A percentile compares a stretch with the other conserved stretches of the same genome.
phyloP scores from a whole-genome alignment of 2,329 filamentous ascomycete genomes.

The Alternaria viburni region DNA sequence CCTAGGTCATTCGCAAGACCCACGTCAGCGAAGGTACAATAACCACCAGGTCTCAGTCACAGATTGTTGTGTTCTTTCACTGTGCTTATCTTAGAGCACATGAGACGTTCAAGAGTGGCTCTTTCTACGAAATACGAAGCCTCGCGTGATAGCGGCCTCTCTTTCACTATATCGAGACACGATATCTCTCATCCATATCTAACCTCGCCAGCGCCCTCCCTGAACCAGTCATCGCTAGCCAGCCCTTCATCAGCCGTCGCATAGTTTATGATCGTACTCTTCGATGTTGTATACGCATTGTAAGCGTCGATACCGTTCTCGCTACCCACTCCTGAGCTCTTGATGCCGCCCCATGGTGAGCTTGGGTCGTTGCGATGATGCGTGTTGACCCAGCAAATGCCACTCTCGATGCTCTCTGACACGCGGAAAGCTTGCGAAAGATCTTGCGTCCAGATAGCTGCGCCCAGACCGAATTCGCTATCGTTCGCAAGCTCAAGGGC shows the following conservation, averaged over 20 bases:
- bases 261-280: conserved; percentile 74
- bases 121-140: neutral
- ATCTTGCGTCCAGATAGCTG: conserved; percentile 59
- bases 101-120: neutral
- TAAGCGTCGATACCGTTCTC: conserved; percentile 70
- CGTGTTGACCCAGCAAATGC: conserved; percentile 57
- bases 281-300: conserved; percentile 57
- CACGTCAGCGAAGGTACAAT: neutral
- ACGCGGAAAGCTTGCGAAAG: conserved; percentile 57
- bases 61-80: neutral
- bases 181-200: conserved; percentile 58
- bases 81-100: neutral
- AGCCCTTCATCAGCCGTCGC: conserved; percentile 61
- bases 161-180: neutral
- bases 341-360: conserved; percentile 72
- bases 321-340: conserved; percentile 69
- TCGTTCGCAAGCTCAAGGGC: conserved; percentile 58
- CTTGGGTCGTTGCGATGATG: conserved; percentile 76
- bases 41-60: neutral
- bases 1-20: neutral
- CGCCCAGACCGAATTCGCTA: conserved; percentile 58
- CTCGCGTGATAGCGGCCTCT: neutral
- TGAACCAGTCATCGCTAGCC: conserved; percentile 71
- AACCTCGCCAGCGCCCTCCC: conserved; percentile 62
- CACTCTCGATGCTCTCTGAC: conserved; percentile 55